Evolutionary conservation across 1,284 basidiomycete genomes (phyloP).

Genomic region (Entoloma clypeatum): DNA sequence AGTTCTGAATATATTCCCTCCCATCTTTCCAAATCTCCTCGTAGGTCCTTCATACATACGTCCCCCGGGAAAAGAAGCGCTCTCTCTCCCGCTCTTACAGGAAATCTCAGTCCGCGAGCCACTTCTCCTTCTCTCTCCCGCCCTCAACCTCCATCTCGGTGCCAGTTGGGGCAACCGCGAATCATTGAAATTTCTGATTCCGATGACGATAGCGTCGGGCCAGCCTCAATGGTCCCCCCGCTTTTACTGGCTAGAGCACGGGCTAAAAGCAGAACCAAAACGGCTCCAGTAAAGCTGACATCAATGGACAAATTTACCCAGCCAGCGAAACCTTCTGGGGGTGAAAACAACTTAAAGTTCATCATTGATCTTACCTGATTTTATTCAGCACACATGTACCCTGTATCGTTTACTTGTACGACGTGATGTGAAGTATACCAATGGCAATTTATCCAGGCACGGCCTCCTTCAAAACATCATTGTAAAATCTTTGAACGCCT

Average conservation of each 20-base stretch:
- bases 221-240: constrained; percentile 8
- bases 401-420: no score
- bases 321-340: constrained; percentile 1
- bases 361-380: constrained; percentile 24
- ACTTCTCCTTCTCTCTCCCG: constrained; percentile 10
- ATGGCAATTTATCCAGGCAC: neutral
- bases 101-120: neutral
- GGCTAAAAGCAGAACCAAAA: constrained; percentile 2
- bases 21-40: constrained; percentile 14
- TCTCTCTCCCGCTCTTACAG: neutral
- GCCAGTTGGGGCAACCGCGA: neutral
- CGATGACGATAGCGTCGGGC: constrained; percentile 14
- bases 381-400: no score
- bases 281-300: constrained; percentile 5
- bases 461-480: constrained; percentile 26
- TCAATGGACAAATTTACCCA: constrained; percentile 4
- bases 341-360: constrained; percentile 5
- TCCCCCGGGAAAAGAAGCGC: constrained; percentile 14
- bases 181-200: constrained; percentile 21
- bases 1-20: constrained; percentile 1
- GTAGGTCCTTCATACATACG: constrained; percentile 12
- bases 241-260: constrained; percentile 17
- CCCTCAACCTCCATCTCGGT: constrained; percentile 1
- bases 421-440: no score
- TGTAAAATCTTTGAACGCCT: constrained; percentile 51